A percentile compares a stretch with the other conserved stretches of the same genome.
Conservation (phyloP, 345 rosid species). For the Cardamine chenopodiifolia region DNA sequence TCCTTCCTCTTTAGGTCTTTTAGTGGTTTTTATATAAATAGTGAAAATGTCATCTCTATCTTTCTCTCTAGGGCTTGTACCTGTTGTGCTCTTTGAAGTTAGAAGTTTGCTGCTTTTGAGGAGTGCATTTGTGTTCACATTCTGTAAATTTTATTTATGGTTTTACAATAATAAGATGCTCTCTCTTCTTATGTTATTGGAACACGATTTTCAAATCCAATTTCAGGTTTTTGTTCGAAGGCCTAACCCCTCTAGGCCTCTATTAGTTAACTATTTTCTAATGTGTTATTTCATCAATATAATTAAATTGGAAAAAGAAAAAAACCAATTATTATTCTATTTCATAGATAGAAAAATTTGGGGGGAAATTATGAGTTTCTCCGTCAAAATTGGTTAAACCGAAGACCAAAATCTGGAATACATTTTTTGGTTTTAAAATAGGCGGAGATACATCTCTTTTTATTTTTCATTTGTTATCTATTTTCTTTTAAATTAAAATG, state of each 20-base stretch:
- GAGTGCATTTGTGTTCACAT: constrained; percentile 38
- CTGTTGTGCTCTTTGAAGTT: constrained; percentile 25
- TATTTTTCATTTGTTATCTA: no score
- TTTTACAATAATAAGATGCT: constrained; percentile 13
- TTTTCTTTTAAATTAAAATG: no score
- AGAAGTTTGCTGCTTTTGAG: constrained; percentile 31
- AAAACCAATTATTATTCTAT: neutral
- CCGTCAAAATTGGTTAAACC: constrained; percentile 16
- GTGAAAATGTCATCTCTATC: constrained; percentile 26
- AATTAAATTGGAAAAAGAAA: neutral
- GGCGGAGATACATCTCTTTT: no score
- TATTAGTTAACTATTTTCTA: no score
- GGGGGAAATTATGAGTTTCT: neutral
- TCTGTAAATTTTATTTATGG: constrained; percentile 38
- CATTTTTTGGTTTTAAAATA: no score
- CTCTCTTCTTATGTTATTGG: neutral
- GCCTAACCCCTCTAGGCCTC: neutral
- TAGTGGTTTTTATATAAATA: constrained; percentile 25
- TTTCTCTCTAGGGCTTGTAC: constrained; percentile 9
- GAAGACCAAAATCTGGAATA: no score
- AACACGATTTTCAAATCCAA: neutral
- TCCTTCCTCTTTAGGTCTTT: constrained; percentile 16
- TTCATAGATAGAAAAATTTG: neutral
- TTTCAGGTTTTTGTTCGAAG: neutral
- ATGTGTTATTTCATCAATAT: neutral